Evolutionary conservation across 148 eudicot species (phyloP).

Genomic region (Salicornia ramosissima): DNA sequence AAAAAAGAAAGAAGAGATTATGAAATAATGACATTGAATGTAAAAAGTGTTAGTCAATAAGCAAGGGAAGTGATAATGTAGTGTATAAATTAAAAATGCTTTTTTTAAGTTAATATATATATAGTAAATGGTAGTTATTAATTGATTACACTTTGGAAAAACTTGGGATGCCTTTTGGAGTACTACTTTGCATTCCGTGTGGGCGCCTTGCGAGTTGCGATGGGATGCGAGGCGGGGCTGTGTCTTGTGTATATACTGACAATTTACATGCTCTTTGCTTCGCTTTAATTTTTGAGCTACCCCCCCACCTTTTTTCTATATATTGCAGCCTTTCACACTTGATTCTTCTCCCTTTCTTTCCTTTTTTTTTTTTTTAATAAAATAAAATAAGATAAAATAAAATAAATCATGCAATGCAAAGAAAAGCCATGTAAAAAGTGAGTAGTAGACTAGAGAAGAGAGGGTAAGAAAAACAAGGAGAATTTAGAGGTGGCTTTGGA

Average conservation of each 20-base stretch:
- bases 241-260: neutral
- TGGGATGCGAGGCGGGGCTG: too few relatives aligned
- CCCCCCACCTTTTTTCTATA: constrained; percentile 3
- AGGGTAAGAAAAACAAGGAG: too few relatives aligned
- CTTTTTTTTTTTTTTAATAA: neutral
- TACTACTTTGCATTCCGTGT: constrained; percentile 35
- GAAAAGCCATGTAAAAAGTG: too few relatives aligned
- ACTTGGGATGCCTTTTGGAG: constrained; percentile 21
- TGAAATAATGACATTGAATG: constrained; percentile 17
- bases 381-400: constrained; percentile 4
- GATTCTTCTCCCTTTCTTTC: neutral
- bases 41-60: too few relatives aligned
- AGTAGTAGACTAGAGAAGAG: too few relatives aligned
- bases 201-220: constrained; percentile 25
- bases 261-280: too few relatives aligned
- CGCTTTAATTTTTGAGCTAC: neutral
- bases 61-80: too few relatives aligned
- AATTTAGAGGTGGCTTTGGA: constrained; percentile 8
- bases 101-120: too few relatives aligned
- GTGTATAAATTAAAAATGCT: too few relatives aligned
- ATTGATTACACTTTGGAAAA: neutral
- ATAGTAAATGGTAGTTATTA: too few relatives aligned
- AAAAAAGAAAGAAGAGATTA: constrained; percentile 10
- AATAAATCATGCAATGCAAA: neutral
- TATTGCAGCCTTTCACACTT: constrained; percentile 2